Conservation (phyloP, 78 protist genomes). For the Planoprotostelium fungivorum region DNA sequence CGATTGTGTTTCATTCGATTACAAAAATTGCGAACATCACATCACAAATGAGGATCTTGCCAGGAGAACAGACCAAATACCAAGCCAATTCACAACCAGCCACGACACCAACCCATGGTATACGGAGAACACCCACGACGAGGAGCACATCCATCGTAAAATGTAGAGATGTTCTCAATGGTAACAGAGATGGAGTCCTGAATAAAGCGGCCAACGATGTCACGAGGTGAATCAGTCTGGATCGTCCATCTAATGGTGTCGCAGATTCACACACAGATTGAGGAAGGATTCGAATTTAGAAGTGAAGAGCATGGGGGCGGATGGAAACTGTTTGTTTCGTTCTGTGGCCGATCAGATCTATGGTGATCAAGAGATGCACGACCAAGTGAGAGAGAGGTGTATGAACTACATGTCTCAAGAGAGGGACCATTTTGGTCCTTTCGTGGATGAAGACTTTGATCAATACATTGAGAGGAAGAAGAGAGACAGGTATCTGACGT, state of each 20-base stretch:
- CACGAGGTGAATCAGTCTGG: background rate
- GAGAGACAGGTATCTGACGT: background rate
- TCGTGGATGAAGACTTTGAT: conserved; percentile 63
- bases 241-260: too few species aligned
- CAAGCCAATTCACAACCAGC: background rate
- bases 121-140: too few species aligned
- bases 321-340: conserved; percentile 72
- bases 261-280: conserved; percentile 41
- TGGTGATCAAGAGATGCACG: conserved; percentile 75
- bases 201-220: background rate
- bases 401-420: conserved; percentile 56
- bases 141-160: background rate
- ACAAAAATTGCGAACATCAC: background rate
- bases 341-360: conserved; percentile 65
- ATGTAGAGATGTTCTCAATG: background rate
- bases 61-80: background rate
- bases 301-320: conserved; percentile 51
- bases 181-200: background rate
- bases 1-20: background rate
- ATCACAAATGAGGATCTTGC: background rate
- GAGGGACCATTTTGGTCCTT: conserved; percentile 71
- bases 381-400: conserved; percentile 42
- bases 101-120: too few species aligned
- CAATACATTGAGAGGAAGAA: conserved; percentile 57
- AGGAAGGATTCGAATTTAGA: conserved; percentile 35